A percentile compares a stretch with the other conserved stretches of the same genome.
These are phyloP conservation scores for Oryza nivara DNA, from an alignment of 176 grass and related monocot genomes.

Conservation along the genomic window DNA sequence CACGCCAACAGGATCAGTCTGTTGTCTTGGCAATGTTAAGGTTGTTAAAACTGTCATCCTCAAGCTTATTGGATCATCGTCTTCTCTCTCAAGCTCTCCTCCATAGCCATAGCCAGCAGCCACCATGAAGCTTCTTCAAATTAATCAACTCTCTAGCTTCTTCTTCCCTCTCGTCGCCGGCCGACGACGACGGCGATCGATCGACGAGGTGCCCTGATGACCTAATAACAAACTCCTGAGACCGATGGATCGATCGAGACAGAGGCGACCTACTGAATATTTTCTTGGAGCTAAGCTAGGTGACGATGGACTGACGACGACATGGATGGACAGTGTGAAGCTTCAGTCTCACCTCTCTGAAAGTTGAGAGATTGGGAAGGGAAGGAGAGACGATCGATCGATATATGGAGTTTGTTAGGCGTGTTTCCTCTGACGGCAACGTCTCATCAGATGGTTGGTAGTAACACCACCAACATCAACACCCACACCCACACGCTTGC, in stretches of 20 bases:
- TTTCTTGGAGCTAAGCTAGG: not conserved
- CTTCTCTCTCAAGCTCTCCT: not conserved
- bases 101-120: constrained; percentile 1
- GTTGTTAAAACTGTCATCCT: constrained; percentile 43
- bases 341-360: constrained; percentile 49
- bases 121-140: not conserved
- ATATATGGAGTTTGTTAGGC: constrained; percentile 58
- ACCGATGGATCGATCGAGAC: constrained; percentile 27
- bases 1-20: constrained; percentile 26
- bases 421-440: constrained; percentile 52
- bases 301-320: not conserved
- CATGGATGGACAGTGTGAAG: not conserved
- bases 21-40: constrained; percentile 58
- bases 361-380: not conserved
- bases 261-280: constrained; percentile 11
- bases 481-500: not conserved
- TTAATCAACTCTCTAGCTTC: not conserved
- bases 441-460: constrained; percentile 65
- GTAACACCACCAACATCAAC: constrained; percentile 5
- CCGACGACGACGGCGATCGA: not conserved
- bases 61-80: not conserved
- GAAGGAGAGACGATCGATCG: not conserved
- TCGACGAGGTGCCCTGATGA: not conserved
- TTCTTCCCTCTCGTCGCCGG: not conserved
- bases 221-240: constrained; percentile 42